These are phyloP conservation scores for Pinus taeda DNA, from an alignment of 75 land plant genomes.

Conservation along the genomic window DNA sequence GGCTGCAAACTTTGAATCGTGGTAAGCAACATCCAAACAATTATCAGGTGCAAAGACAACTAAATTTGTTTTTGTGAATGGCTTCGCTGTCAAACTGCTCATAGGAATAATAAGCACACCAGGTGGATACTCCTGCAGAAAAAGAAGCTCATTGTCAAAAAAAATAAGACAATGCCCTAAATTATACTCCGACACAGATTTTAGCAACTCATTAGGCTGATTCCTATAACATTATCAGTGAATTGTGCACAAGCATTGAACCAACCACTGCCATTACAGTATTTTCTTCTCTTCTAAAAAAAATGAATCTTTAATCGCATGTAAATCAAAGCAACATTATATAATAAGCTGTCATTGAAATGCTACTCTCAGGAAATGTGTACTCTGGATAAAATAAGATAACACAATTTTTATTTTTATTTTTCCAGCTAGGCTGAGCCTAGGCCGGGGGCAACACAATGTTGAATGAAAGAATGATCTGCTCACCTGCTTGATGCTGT, in stretches of 20 bases:
- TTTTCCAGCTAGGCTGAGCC: too few relatives aligned
- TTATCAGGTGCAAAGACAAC: slow-evolving; percentile 59
- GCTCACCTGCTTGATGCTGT: too few relatives aligned
- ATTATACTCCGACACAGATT: neutral
- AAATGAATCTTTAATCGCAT: neutral
- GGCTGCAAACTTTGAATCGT: slow-evolving; percentile 20
- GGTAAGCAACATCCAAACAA: slow-evolving; percentile 13
- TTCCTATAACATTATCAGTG: neutral
- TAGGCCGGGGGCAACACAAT: too few relatives aligned
- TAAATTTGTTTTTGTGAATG: slow-evolving; percentile 85
- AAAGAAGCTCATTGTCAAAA: slow-evolving; percentile 4
- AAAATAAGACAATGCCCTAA: neutral
- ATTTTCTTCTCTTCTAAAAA: neutral
- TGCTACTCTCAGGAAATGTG: neutral
- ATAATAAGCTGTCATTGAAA: neutral
- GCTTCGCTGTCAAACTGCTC: slow-evolving; percentile 67
- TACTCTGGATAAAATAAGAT: neutral
- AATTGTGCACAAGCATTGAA: neutral
- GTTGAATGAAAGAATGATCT: too few relatives aligned
- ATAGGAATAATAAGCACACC: slow-evolving; percentile 76
- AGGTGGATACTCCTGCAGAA: slow-evolving; percentile 85
- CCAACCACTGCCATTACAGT: neutral
- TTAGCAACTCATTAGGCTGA: neutral
- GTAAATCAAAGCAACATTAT: neutral
- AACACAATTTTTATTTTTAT: neutral